Base-by-base conservation (phyloP, 305 asterid species). In the Fraxinus angustifolia region DNA sequence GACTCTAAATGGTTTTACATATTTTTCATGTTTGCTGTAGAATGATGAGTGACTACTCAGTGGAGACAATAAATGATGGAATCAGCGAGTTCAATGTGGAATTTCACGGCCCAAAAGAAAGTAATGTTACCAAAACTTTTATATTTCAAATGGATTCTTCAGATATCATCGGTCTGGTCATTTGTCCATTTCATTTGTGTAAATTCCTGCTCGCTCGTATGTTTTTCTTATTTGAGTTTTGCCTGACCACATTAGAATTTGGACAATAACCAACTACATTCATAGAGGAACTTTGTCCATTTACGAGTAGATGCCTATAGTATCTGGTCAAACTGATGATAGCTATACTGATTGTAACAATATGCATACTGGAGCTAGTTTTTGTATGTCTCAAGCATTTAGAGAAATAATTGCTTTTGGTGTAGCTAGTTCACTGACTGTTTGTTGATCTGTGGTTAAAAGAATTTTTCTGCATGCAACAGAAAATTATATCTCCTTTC, bases 41-140 rank as follows among this genome's bases (percentile, higher is more conserved):
- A 91, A 95, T 95, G 99, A 95, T 95, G 99, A 95, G 95, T 78
- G 98, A 95, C 86, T 93, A 95, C 84, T 76, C 79, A 1, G 98
- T 95, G 84, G 98, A 95, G 88, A 87, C 99, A 28, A 85, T 92
- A 83, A 91, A 95, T 78, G 99, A 95, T 75, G 97, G 93, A 81
- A 86, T 91, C 88, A 92, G 86, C 68, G 96, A 93, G 93, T 92
- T 95, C 88, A 91, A 91, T 73, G 98, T 95, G 83, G 89, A 89
- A 79, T 95, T 95, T 85, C 93, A 93, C 73, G 99, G 99, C 73
- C 99, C 99, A 26, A 95, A 93, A 93, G 98, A 93, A 91, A 95
- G 99, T 95, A 94, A 80, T 77, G 77, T 81, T 28, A 21, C 74
- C 33, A 23, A 19, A 23, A 12, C 73, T 73, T 81, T 82, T 77